phyloP scores from a whole-genome alignment of 2,329 filamentous ascomycete species.

The Cladobotryum protrusum region DNA sequence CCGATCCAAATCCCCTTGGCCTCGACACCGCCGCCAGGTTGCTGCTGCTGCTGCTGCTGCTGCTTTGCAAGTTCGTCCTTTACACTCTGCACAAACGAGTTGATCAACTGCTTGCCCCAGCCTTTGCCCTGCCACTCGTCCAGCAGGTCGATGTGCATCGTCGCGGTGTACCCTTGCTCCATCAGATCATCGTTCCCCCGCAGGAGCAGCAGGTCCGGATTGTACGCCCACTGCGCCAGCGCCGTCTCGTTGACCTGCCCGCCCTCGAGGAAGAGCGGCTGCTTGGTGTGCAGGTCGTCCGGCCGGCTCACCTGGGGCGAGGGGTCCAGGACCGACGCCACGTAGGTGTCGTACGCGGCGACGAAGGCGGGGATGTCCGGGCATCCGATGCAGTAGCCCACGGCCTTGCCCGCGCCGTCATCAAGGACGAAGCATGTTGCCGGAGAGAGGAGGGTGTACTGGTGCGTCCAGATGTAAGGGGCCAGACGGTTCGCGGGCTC shows the following conservation, averaged over 20 bases:
- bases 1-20: conserved; percentile 37
- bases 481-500: conserved; percentile 30
- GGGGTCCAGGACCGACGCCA: conserved; percentile 27
- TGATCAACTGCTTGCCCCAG: conserved; percentile 39
- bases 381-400: conserved; percentile 45
- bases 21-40: conserved; percentile 1
- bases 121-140: conserved; percentile 35
- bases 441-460: conserved; percentile 41
- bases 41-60: too few relatives aligned
- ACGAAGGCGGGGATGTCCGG: conserved; percentile 37
- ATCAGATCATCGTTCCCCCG: conserved; percentile 30
- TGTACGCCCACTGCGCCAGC: conserved; percentile 38
- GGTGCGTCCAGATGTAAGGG: conserved; percentile 47
- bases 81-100: conserved; percentile 35
- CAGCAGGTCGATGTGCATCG: conserved; percentile 46
- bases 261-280: conserved; percentile 25
- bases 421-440: conserved; percentile 42
- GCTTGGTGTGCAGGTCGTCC: conserved; percentile 21
- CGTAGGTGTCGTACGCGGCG: conserved; percentile 33
- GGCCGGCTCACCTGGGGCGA: conserved; percentile 16
- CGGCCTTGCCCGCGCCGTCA: conserved; percentile 36
- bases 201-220: conserved; percentile 33
- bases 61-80: conserved; percentile 12
- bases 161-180: conserved; percentile 31
- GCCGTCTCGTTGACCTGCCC: conserved; percentile 21